Evolutionary conservation across 345 rosid species (phyloP), one percentile per base, ranked within the genome.

Genomic region (Kernera saxatilis): DNA sequence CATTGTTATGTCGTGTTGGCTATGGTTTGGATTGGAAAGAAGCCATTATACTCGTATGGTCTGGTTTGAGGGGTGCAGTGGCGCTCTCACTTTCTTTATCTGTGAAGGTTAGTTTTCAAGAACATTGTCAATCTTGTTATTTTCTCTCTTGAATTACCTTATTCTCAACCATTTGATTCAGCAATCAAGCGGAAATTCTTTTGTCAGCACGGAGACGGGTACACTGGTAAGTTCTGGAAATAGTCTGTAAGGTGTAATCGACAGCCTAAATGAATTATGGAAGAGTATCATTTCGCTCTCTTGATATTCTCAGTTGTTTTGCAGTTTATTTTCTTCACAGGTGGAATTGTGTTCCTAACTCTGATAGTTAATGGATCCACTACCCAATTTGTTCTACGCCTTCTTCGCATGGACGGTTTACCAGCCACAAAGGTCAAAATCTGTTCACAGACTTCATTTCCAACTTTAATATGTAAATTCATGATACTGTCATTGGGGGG

Each of bases 1-100:
- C 94, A 26, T 72, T 89, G 50, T 79, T 93, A 65, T 80, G 70
- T 30, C 82, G 76, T 64, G 78, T 84, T 56, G 98, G 98, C 66
- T 93, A 93, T 77, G 98, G 97, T 46, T 82, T 93, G 85, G 93
- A 93, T 51, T 89, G 88, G 96, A 91, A 86, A 83, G 98, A 93
- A 88, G 88, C 90, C 43, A 64, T 55, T 32, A 86, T 93, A 66
- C 91, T 93, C 67, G 70, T 78, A 70, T 93, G 98, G 98, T 82
- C 98, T 56, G 99, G 99, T 48, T 83, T 91, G 68, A 86, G 97
- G 14, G 99, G 99, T 59, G 99, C 95, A 65, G 97, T 93, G 78
- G 96, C 97, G 5, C 77, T 93, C 36, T 78, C 99, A 62, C 97
- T 93, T 61, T 86, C 98, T 59, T 81, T 93, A 55, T 91, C 91